phyloP scores from a whole-genome alignment of 441 rosid species.

The Raphanus hybrid region DNA sequence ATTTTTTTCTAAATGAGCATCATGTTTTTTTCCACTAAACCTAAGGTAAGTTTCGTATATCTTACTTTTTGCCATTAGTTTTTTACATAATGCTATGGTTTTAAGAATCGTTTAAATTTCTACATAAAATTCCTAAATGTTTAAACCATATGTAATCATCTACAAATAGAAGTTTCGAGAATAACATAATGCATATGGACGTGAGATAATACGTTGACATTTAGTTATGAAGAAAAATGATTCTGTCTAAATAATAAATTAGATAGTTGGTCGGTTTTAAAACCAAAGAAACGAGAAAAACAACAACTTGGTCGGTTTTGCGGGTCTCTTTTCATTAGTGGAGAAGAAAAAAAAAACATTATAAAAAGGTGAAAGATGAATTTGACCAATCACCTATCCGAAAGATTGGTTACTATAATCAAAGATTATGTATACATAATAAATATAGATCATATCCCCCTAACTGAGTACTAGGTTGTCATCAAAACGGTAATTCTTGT shows the following conservation, averaged over 20 bases:
- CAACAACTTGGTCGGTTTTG: slow-evolving; percentile 11
- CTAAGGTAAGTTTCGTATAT: background rate
- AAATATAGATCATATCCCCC: slow-evolving; percentile 12
- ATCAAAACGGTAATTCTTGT: slow-evolving; percentile 21
- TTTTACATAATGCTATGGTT: background rate
- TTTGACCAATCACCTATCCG: slow-evolving; percentile 40
- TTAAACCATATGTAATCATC: background rate
- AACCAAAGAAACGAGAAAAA: slow-evolving; percentile 2
- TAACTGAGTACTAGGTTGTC: slow-evolving; percentile 23
- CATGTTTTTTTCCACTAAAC: too few relatives aligned
- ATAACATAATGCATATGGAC: slow-evolving; percentile 10
- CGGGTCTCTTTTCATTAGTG: background rate
- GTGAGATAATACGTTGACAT: slow-evolving; percentile 26
- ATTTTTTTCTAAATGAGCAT: background rate
- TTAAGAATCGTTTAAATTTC: background rate
- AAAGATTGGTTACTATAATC: slow-evolving; percentile 15
- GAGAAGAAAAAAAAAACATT: slow-evolving; percentile 15
- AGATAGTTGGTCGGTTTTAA: slow-evolving; percentile 4
- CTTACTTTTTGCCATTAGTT: background rate
- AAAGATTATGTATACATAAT: background rate
- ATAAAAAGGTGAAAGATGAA: slow-evolving; percentile 32
- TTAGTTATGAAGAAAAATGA: slow-evolving; percentile 12
- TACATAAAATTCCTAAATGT: background rate
- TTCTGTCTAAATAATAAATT: slow-evolving; percentile 8
- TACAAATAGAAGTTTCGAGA: background rate